Conservation (phyloP, 1,284 basidiomycete species). For the Puccinia triticina region DNA sequence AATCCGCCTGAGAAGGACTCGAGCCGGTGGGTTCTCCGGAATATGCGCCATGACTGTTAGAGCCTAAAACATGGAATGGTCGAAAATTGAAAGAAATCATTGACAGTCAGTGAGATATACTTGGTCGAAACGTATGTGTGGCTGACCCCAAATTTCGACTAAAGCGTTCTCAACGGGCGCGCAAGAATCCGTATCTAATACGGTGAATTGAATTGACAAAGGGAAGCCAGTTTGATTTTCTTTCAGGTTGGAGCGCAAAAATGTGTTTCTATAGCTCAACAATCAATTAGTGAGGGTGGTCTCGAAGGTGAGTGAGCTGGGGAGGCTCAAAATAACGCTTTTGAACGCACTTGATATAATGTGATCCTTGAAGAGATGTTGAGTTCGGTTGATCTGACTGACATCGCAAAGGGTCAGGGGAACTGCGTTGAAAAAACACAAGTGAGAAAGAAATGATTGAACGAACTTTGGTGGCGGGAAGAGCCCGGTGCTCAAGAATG, state of each 20-base stretch:
- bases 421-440: neutral
- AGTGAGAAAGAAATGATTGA: neutral
- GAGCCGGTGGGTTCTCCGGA: neutral
- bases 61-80: neutral
- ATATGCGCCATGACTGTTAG: constrained; percentile 34
- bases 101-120: neutral
- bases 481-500: neutral
- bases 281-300: neutral
- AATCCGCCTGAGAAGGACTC: neutral
- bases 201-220: constrained; percentile 2
- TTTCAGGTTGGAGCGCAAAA: constrained; percentile 33
- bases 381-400: constrained; percentile 14
- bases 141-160: constrained; percentile 38
- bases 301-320: neutral
- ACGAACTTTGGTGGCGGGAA: neutral
- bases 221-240: constrained; percentile 34
- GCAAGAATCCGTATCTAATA: constrained; percentile 26
- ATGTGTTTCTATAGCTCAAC: constrained; percentile 18
- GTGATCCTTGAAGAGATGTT: constrained; percentile 7
- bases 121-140: neutral
- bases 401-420: constrained; percentile 1
- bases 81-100: neutral
- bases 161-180: constrained; percentile 44
- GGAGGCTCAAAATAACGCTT: neutral
- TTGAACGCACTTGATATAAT: constrained; percentile 8